Conservation (phyloP, 495 filamentous ascomycete genomes). For the Lasiosphaeria ovina region DNA sequence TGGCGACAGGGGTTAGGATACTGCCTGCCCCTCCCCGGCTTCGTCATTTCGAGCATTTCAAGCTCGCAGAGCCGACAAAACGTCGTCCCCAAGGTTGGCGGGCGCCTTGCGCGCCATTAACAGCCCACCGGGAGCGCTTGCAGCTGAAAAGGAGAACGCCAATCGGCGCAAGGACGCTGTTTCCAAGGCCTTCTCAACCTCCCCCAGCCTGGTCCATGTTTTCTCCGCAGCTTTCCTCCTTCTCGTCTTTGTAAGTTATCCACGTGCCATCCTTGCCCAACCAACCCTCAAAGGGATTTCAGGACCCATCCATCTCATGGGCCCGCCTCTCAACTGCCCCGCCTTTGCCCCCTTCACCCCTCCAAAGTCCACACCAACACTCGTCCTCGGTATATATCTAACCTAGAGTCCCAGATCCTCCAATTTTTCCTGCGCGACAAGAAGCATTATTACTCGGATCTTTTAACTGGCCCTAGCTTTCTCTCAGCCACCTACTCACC, state of each 20-base stretch:
- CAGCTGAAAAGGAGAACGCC: slow-evolving; percentile 4
- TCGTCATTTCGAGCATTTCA: slow-evolving; percentile 12
- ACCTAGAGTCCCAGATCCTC: slow-evolving; percentile 21
- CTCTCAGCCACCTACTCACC: slow-evolving; percentile 41
- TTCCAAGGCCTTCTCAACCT: slow-evolving; percentile 6
- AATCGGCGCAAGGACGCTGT: slow-evolving; percentile 7
- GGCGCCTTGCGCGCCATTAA: slow-evolving; percentile 24
- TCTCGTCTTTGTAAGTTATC: slow-evolving; percentile 47
- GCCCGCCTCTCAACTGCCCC: slow-evolving; percentile 3
- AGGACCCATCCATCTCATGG: slow-evolving; percentile 22
- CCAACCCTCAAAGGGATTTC: not conserved
- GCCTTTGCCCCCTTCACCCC: not conserved
- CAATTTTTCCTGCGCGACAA: slow-evolving; percentile 34
- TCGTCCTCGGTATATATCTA: slow-evolving; percentile 13
- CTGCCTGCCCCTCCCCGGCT: slow-evolving; percentile 10
- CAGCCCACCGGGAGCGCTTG: slow-evolving; percentile 13
- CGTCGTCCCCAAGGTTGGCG: slow-evolving; percentile 23
- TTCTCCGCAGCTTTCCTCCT: slow-evolving; percentile 43
- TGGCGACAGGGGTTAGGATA: too few species aligned
- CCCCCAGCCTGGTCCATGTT: slow-evolving; percentile 31
- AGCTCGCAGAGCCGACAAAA: slow-evolving; percentile 25
- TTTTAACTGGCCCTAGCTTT: slow-evolving; percentile 35
- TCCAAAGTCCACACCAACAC: not conserved
- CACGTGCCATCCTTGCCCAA: too few species aligned
- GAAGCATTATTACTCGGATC: slow-evolving; percentile 35